phyloP scores from a whole-genome alignment of 768 basidiomycete genomes.

The Multifurca ochricompacta region DNA sequence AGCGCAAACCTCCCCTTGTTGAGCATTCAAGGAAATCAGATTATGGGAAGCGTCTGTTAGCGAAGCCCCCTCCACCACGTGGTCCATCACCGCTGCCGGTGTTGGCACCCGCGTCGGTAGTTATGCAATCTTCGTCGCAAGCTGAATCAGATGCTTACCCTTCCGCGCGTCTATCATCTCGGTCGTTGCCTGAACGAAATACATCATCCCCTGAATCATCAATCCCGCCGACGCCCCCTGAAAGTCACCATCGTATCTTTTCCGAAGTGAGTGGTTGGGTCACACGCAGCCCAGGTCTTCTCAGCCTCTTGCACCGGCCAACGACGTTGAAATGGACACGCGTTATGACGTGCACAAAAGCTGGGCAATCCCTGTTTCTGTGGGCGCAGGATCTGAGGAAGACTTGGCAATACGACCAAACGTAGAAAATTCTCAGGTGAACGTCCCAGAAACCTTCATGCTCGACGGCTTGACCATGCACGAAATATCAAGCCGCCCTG shows the following conservation, averaged over 20 bases:
- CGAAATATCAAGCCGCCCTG: not conserved
- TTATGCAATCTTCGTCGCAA: not conserved
- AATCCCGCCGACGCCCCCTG: constrained; percentile 2
- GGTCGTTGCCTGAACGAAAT: not conserved
- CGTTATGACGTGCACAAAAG: constrained; percentile 2
- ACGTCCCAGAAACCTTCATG: not conserved
- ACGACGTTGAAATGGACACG: constrained; percentile 8
- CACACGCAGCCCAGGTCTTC: not conserved
- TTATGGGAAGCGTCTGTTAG: not conserved
- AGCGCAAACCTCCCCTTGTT: not conserved
- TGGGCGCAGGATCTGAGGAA: not conserved
- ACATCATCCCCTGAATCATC: not conserved
- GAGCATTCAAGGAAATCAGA: constrained; percentile 1
- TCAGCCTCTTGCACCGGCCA: not conserved
- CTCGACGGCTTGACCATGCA: not conserved
- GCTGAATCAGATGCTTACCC: not conserved
- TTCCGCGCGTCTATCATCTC: not conserved
- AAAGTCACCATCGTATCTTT: not conserved
- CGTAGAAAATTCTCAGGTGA: not conserved
- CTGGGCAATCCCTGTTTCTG: not conserved
- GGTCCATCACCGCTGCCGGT: not conserved
- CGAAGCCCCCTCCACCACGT: not conserved
- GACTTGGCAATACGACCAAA: not conserved
- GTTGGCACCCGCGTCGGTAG: not conserved
- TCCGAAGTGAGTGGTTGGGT: not conserved